phyloP scores from a whole-genome alignment of 306 rosid genomes.

The Glycine tomentella region DNA sequence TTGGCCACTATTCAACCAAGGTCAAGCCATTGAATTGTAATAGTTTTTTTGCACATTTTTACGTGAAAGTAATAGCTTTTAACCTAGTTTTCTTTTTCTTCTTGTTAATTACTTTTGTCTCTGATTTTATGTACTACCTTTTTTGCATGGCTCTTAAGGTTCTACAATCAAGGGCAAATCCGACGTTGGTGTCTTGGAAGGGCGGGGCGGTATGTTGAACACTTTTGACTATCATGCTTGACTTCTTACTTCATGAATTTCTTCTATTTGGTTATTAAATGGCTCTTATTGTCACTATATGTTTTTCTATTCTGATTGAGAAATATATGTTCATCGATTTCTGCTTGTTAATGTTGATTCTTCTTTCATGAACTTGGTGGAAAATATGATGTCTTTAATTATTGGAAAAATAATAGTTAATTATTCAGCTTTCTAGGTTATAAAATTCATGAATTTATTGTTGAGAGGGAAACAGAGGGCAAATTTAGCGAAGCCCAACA shows the following conservation, averaged over 20 bases:
- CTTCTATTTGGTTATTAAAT: slow-evolving; percentile 32
- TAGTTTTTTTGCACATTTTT: neutral
- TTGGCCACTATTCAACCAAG: neutral
- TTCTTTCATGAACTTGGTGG: neutral
- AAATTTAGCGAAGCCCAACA: neutral
- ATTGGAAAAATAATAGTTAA: slow-evolving; percentile 10
- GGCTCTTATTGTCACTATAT: neutral
- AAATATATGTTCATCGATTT: neutral
- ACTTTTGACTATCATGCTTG: slow-evolving; percentile 6
- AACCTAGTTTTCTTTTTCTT: neutral
- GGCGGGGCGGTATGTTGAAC: slow-evolving; percentile 92
- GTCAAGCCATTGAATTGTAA: neutral
- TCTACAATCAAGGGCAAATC: slow-evolving; percentile 83
- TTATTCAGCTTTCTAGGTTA: neutral
- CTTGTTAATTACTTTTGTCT: slow-evolving; percentile 9
- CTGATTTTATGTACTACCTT: slow-evolving; percentile 6
- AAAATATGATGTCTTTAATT: slow-evolving; percentile 9
- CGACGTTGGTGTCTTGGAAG: slow-evolving; percentile 81
- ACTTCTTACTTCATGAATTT: neutral
- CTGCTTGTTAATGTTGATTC: neutral
- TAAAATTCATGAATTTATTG: neutral
- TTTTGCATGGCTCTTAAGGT: slow-evolving; percentile 59
- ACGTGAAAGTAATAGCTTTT: slow-evolving; percentile 5
- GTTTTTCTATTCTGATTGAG: neutral
- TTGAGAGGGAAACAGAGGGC: neutral